Conservation (phyloP, 2,329 filamentous ascomycete species). For the Fusarium pseudograminearum region DNA sequence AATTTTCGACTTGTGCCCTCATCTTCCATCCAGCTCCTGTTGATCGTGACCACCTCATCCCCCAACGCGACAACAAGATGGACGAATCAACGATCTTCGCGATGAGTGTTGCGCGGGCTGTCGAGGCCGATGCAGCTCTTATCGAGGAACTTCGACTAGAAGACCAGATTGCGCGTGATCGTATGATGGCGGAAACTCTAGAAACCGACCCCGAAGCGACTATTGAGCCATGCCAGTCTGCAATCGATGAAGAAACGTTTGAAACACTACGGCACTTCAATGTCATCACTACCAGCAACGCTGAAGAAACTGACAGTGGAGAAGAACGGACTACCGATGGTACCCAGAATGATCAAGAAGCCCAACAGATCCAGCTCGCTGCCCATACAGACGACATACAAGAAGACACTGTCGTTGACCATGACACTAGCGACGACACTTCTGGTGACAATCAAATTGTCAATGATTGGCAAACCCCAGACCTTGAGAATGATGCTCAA, state of each 20-base stretch:
- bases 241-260: not conserved
- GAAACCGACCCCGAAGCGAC: too few species aligned
- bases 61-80: not conserved
- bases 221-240: not conserved
- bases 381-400: not conserved
- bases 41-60: not conserved
- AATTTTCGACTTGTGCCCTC: too few species aligned
- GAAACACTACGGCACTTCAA: too few species aligned
- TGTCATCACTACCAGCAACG: too few species aligned
- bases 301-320: too few species aligned
- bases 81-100: not conserved
- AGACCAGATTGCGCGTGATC: not conserved
- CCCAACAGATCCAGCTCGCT: not conserved
- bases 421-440: not conserved
- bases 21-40: not conserved
- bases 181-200: accelerated
- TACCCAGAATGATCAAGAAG: not conserved
- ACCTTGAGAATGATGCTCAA: not conserved
- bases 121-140: accelerated
- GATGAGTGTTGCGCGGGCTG: not conserved
- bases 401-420: not conserved
- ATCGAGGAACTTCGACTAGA: not conserved
- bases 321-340: not conserved
- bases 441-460: not conserved
- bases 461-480: not conserved